Percentiles rank a stretch among this genome's conserved stretches.
Evolutionary conservation across 257 asterid species (phyloP).

Genomic region (Jasminum sambac): DNA sequence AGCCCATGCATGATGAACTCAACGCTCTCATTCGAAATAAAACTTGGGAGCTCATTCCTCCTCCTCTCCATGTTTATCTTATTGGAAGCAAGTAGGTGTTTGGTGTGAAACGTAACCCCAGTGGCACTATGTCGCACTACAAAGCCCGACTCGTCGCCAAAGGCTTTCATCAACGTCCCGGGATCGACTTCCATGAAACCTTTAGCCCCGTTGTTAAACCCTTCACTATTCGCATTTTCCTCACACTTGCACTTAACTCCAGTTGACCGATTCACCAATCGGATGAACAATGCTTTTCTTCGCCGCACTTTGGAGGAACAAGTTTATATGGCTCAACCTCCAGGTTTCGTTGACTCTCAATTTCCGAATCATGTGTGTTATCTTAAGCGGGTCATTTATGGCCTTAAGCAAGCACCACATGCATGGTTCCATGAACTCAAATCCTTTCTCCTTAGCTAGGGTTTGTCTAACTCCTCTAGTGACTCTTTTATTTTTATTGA

Average conservation of each 20-base stretch:
- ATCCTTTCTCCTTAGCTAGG: neutral
- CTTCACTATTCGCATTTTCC: neutral
- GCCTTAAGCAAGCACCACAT: no score
- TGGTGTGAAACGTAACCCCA: neutral
- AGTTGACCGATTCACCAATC: neutral
- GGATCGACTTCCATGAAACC: no score
- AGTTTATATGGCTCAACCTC: no score
- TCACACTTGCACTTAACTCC: no score
- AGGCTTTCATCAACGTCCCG: no score
- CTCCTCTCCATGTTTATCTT: neutral
- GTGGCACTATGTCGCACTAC: neutral
- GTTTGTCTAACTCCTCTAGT: neutral
- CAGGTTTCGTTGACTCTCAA: neutral
- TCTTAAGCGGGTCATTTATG: neutral
- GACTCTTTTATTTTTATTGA: neutral
- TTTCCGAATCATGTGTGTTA: neutral
- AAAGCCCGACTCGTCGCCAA: no score
- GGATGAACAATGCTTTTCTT: constrained; percentile 8
- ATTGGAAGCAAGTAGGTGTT: neutral
- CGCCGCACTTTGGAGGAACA: neutral
- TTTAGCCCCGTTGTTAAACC: constrained; percentile 8
- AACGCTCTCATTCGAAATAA: neutral
- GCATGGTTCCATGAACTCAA: constrained; percentile 1
- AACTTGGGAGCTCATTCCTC: no score
- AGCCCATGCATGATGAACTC: neutral